phyloP scores from a whole-genome alignment of 2,329 filamentous ascomycete species.

The Ophiostoma himal-ulmi region DNA sequence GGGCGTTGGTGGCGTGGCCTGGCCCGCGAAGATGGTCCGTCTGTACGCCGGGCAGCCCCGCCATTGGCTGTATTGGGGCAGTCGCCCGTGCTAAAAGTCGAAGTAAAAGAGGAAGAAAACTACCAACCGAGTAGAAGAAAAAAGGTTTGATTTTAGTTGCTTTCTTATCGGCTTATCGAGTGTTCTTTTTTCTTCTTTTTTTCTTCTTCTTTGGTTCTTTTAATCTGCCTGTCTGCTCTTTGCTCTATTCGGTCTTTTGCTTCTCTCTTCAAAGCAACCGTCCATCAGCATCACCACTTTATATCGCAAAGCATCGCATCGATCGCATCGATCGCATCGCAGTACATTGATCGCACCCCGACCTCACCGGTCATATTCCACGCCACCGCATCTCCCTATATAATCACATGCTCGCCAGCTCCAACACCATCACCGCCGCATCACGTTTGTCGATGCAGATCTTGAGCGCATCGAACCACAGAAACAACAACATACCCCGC shows the following conservation, averaged over 20 bases:
- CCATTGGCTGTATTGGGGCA: conserved; percentile 9
- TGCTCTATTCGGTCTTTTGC: neutral
- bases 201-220: neutral
- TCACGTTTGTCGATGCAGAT: conserved; percentile 26
- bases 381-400: neutral
- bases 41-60: conserved; percentile 9
- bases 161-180: conserved; percentile 14
- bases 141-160: conserved; percentile 4
- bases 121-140: no score
- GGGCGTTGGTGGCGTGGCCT: conserved; percentile 6
- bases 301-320: neutral
- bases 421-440: conserved; percentile 25
- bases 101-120: conserved; percentile 1
- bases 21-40: neutral
- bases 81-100: neutral
- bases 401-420: conserved; percentile 37
- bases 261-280: neutral
- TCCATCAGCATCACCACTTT: neutral
- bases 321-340: neutral
- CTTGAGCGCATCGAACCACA: neutral
- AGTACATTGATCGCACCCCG: neutral
- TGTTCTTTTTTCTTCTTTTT: neutral
- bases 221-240: neutral
- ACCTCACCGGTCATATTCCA: neutral
- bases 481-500: conserved; percentile 16